Evolutionary conservation across 1,284 basidiomycete genomes (phyloP).

Genomic region (Cutaneotrichosporon cutaneum): DNA sequence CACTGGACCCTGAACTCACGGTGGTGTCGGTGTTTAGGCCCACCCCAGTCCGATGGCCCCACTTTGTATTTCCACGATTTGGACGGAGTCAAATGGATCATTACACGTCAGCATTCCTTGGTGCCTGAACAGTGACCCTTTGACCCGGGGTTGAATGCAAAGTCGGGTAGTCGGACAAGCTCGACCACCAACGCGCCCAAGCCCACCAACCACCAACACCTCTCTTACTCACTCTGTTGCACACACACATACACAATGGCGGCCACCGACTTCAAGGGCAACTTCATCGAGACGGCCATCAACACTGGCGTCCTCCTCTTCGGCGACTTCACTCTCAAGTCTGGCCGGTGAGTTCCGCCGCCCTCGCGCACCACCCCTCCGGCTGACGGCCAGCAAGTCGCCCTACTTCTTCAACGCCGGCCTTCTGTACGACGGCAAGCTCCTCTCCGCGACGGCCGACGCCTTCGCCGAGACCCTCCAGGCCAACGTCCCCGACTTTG

Average conservation of each 20-base stretch:
- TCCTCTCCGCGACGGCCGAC: conserved; percentile 74
- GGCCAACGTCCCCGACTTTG: conserved; percentile 65
- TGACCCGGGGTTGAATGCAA: neutral
- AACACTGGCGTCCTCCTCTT: conserved; percentile 67
- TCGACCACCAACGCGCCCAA: neutral
- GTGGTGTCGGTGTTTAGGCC: neutral
- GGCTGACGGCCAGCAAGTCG: conserved; percentile 63
- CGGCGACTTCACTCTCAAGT: conserved; percentile 88
- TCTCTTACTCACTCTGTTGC: neutral
- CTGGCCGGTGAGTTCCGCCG: conserved; percentile 69
- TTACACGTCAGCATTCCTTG: neutral
- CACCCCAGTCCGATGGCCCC: neutral
- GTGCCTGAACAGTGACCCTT: neutral
- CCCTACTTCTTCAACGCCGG: conserved; percentile 98
- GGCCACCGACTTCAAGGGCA: conserved; percentile 36
- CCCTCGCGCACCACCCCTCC: too few species aligned
- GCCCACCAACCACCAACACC: neutral
- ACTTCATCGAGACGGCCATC: conserved; percentile 54
- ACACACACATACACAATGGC: conserved; percentile 17
- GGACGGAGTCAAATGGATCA: neutral
- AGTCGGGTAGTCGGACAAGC: too few species aligned
- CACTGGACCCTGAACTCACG: neutral
- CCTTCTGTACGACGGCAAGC: conserved; percentile 76
- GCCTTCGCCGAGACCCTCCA: conserved; percentile 71
- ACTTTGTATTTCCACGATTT: neutral